Conservation (phyloP, 768 basidiomycete species). For the Amanita exitialis region DNA sequence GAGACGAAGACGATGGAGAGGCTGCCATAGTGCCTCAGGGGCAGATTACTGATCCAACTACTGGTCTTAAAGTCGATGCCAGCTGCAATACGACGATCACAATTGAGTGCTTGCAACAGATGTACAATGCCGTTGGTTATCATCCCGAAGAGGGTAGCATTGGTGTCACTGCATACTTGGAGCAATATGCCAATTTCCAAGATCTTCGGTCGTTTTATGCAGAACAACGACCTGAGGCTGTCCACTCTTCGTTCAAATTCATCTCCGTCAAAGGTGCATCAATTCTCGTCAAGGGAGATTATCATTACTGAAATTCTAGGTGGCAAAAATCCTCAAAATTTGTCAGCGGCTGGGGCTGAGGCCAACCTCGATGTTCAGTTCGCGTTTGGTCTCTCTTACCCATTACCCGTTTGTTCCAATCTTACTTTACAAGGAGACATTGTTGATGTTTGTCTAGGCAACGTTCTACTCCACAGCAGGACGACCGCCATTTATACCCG, state of each 20-base stretch:
- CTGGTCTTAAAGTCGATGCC: constrained; percentile 31
- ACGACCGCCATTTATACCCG: constrained; percentile 46
- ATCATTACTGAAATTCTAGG: constrained; percentile 24
- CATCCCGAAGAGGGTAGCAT: constrained; percentile 36
- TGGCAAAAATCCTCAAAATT: constrained; percentile 49
- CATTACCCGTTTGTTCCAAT: constrained; percentile 29
- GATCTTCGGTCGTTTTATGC: constrained; percentile 45
- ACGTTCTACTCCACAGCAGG: constrained; percentile 59
- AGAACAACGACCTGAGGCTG: constrained; percentile 36
- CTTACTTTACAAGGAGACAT: not conserved
- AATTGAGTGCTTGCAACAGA: constrained; percentile 38
- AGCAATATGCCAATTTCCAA: constrained; percentile 39
- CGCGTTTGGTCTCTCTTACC: constrained; percentile 53
- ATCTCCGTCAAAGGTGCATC: constrained; percentile 45
- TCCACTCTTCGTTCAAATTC: constrained; percentile 39
- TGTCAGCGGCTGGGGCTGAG: constrained; percentile 45
- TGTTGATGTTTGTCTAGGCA: constrained; percentile 14
- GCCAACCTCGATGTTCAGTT: constrained; percentile 63
- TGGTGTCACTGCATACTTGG: constrained; percentile 45
- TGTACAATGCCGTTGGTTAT: constrained; percentile 45
- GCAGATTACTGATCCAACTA: constrained; percentile 12
- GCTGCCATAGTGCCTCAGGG: constrained; percentile 8
- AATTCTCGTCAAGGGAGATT: constrained; percentile 3
- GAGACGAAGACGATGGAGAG: constrained; percentile 15
- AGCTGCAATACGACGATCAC: constrained; percentile 43